Evolutionary conservation across 2,329 filamentous ascomycete species (phyloP), one percentile per base, ranked within the genome.

Genomic region (Didymella exigua): DNA sequence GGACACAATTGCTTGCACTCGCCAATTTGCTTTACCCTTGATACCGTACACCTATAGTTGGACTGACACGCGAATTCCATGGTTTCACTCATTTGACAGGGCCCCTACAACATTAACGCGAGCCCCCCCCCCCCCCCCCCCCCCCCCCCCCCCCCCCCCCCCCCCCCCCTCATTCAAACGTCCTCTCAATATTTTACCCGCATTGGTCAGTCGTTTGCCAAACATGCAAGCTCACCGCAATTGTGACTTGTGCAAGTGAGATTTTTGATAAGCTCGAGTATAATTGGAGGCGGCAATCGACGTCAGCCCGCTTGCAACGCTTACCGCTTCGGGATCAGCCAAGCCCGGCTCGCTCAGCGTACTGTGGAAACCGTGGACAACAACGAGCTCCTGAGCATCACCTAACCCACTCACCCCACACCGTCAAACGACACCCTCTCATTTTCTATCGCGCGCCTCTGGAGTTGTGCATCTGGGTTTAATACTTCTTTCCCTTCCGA

Each of bases 401-500:
- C 58, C 64, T 56, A 66, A 59, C 63, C 61, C 58, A 58, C 53
- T 58, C 59, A 58, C 61, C 60, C 64, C 64, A 61, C 63, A 47
- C 66, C 51, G 47, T 60, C 66, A 60, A 63, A 60, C 65, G 57
- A 65, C 66, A 59, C 57, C 68, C 65, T 60, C 65, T 72, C 69
- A 68, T 72, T 74, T 72, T 66, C 62, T 73, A 67, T 67, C 63
- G 61, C 69, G 71, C 72, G 69, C 71, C 63, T 69, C 63, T 61
- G 71, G 69, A 70, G 68, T 75, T 74, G 61, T 70, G 66, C 66
- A 70, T 66, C 68, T 67, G 69, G 71, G 63, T 68, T 63, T 71
- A 68, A 68, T 73, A 66, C 67, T 69, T 62, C 61, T 63, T 67
- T 71, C 62, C 63, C 62, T 68, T 65, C 65, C 64, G 59, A 71